Evolutionary conservation across 1,139 yeast species (phyloP).

Genomic region (Lodderomyces oxycetoniae): DNA sequence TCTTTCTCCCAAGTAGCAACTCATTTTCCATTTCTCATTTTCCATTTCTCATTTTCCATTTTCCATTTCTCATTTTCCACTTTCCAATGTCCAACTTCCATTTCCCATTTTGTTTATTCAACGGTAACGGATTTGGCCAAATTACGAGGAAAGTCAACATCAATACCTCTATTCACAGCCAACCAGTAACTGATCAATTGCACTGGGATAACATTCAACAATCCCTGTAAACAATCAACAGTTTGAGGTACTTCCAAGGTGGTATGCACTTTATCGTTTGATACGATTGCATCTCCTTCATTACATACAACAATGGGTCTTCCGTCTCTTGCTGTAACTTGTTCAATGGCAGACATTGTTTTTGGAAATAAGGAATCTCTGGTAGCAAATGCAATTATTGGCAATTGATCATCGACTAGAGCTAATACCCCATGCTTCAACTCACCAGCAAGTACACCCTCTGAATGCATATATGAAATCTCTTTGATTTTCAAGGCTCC

Average conservation of each 20-base stretch:
- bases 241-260: slow-evolving; percentile 89
- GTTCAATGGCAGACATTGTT: slow-evolving; percentile 93
- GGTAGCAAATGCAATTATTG: slow-evolving; percentile 96
- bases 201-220: slow-evolving; percentile 88
- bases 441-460: slow-evolving; percentile 99
- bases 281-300: slow-evolving; percentile 70
- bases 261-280: slow-evolving; percentile 53
- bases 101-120: slow-evolving; percentile 56
- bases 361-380: slow-evolving; percentile 95
- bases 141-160: slow-evolving; percentile 98
- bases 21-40: too few relatives aligned
- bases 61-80: too few relatives aligned
- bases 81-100: too few relatives aligned
- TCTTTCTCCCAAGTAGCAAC: too few relatives aligned
- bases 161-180: slow-evolving; percentile 91
- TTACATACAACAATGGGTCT: slow-evolving; percentile 92
- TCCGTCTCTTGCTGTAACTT: slow-evolving; percentile 96
- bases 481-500: slow-evolving; percentile 98
- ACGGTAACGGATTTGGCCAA: slow-evolving; percentile 98
- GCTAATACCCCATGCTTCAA: slow-evolving; percentile 98
- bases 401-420: slow-evolving; percentile 87
- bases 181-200: slow-evolving; percentile 97
- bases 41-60: too few relatives aligned
- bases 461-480: slow-evolving; percentile 98
- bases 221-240: slow-evolving; percentile 96